Base-by-base conservation (phyloP, 352 stramenopile genomes). In the Globisporangium barbulae region DNA sequence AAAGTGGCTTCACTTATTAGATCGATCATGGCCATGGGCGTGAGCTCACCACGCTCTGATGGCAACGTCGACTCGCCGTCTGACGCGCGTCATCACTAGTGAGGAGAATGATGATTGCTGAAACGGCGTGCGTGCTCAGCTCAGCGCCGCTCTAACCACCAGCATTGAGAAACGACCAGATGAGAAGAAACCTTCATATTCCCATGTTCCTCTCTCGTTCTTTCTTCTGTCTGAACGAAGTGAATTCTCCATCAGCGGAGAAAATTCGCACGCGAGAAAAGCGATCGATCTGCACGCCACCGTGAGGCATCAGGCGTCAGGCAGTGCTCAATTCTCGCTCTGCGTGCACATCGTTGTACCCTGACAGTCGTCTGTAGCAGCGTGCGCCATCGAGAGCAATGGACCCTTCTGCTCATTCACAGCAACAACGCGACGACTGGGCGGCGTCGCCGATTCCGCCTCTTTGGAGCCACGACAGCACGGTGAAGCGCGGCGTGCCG, bases 391-490 rank as follows among this genome's bases (percentile, higher is more conserved):
- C 15, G 42, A 25, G 41, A 28, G 7, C 15, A 17, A 61, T 61
- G 39, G 22, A 61, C 19, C 7, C 13, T 3, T 53, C 5, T n/a
- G 13, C 22, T 22, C 47, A 53, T 10, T n/a, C 22, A 8, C 35
- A 30, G n/a, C 31, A 48, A 10, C 31, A 59, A 7, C 48, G 37
- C 12, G 35, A 25, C 2, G 33, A 64, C 48, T 64, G 59, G 59
- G 37, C 48, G 5, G 25, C 48, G 33, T 59, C 59, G 4, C 59
- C 48, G 35, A 49, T 28, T 22, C 48, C 59, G 6, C 35, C 47
- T 1, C 25, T 35, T n/a, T 56, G 44, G 57, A 22, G 1, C 30
- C 41, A 39, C 12, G 33, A 33, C 12, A 12, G 25, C 25, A 28
- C 42, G 15, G 12, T n/a, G 6, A 44, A 31, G n/a, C 35, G 37